These are phyloP conservation scores for Populus hybrid DNA, from an alignment of 441 rosid genomes.

Conservation along the genomic window DNA sequence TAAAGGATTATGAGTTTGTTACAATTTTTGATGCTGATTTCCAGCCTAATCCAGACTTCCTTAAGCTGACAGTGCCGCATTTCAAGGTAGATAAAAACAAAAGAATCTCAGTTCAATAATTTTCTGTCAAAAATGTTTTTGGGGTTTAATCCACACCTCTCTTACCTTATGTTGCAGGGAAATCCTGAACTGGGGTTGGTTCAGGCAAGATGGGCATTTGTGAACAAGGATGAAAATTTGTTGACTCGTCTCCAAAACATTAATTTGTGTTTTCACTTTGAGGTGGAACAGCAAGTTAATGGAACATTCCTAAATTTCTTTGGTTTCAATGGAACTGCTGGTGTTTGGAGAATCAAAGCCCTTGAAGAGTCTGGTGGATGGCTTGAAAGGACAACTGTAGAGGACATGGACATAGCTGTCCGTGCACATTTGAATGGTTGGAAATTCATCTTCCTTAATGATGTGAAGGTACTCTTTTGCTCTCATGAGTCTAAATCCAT, in stretches of 20 bases:
- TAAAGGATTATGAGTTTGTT: slow-evolving; percentile 73
- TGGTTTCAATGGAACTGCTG: slow-evolving; percentile 97
- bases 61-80: slow-evolving; percentile 77
- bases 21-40: slow-evolving; percentile 94
- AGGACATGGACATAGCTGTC: slow-evolving; percentile 97
- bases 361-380: slow-evolving; percentile 94
- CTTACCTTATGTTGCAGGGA: slow-evolving; percentile 43
- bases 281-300: slow-evolving; percentile 94
- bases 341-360: slow-evolving; percentile 94
- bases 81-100: slow-evolving; percentile 57
- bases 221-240: slow-evolving; percentile 90
- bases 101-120: neutral
- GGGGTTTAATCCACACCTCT: neutral
- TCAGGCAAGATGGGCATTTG: slow-evolving; percentile 91
- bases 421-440: slow-evolving; percentile 95
- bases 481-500: slow-evolving; percentile 4
- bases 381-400: slow-evolving; percentile 94
- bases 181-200: slow-evolving; percentile 85
- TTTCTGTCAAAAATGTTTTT: neutral
- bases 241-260: slow-evolving; percentile 91
- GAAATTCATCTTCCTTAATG: slow-evolving; percentile 88
- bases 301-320: slow-evolving; percentile 84
- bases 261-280: slow-evolving; percentile 88
- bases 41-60: slow-evolving; percentile 79
- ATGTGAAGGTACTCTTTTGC: slow-evolving; percentile 62